phyloP scores from a whole-genome alignment of 148 eudicot species.

The Amaranthus cruentus region DNA sequence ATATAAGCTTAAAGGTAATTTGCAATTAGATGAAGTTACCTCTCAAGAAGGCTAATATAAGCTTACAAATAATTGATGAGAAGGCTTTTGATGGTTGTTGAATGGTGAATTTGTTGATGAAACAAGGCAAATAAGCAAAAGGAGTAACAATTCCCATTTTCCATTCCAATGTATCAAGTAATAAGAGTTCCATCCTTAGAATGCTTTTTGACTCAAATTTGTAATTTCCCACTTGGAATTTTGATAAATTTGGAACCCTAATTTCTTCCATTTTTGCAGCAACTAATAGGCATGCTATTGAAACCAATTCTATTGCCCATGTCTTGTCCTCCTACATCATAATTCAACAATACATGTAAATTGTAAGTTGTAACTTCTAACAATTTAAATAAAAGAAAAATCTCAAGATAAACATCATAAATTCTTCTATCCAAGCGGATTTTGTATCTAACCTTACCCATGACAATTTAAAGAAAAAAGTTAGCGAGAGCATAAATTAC shows the following conservation, averaged over 20 bases:
- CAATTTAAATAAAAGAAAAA: too few species aligned
- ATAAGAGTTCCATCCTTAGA: slow-evolving; percentile 56
- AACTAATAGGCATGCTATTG: slow-evolving; percentile 41
- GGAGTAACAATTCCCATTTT: slow-evolving; percentile 43
- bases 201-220: slow-evolving; percentile 36
- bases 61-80: slow-evolving; percentile 18
- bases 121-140: slow-evolving; percentile 34
- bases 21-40: slow-evolving; percentile 24
- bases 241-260: slow-evolving; percentile 28
- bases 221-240: slow-evolving; percentile 24
- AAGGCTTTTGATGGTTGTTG: slow-evolving; percentile 10
- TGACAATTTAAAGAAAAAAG: too few species aligned
- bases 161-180: slow-evolving; percentile 53
- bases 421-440: too few species aligned
- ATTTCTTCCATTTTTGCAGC: slow-evolving; percentile 59
- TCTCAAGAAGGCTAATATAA: slow-evolving; percentile 32
- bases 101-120: slow-evolving; percentile 24
- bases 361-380: too few species aligned
- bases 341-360: too few species aligned
- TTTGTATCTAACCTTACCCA: too few species aligned
- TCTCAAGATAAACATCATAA: too few species aligned
- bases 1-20: too few species aligned
- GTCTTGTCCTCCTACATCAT: slow-evolving; percentile 26
- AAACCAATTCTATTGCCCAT: slow-evolving; percentile 40
- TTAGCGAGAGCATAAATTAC: too few species aligned